These are phyloP conservation scores for Pseudoturritis turrita DNA, from an alignment of 345 rosid genomes.

Conservation along the genomic window DNA sequence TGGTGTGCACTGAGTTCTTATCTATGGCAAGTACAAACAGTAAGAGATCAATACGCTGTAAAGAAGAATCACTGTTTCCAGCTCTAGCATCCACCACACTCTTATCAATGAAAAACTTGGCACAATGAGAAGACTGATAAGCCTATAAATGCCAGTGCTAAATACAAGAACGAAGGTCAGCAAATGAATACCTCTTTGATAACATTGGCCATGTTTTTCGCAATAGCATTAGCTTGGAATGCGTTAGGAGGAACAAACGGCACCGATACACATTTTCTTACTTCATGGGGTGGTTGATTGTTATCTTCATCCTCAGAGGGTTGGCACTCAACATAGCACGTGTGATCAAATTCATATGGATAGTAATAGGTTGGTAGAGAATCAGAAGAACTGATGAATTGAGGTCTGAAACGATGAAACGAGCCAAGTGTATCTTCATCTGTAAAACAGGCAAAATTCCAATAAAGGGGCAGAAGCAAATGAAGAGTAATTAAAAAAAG, in stretches of 20 bases:
- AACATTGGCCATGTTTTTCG: constrained; percentile 39
- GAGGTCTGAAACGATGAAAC: constrained; percentile 75
- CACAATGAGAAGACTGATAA: constrained; percentile 14
- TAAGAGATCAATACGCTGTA: constrained; percentile 1
- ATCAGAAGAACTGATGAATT: constrained; percentile 43
- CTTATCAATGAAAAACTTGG: not conserved
- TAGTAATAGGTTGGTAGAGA: constrained; percentile 55
- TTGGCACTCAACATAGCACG: constrained; percentile 52
- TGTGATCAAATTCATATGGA: constrained; percentile 62
- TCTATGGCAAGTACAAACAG: constrained; percentile 36
- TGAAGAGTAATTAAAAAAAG: not conserved
- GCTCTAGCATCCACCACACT: not conserved
- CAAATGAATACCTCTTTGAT: constrained; percentile 62
- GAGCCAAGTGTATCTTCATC: constrained; percentile 70
- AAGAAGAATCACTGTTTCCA: not conserved
- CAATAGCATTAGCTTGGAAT: constrained; percentile 46
- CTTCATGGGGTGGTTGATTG: constrained; percentile 32
- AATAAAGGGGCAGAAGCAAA: constrained; percentile 1
- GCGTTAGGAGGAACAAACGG: constrained; percentile 66
- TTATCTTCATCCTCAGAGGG: constrained; percentile 42
- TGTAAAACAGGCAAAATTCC: constrained; percentile 31
- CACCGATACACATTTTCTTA: constrained; percentile 53
- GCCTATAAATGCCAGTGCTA: not conserved
- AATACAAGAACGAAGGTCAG: not conserved
- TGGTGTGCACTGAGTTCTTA: constrained; percentile 44